A percentile compares a stretch with the other conserved stretches of the same genome.
Evolutionary conservation across 768 basidiomycete species (phyloP).

Genomic region (Rhodocollybia butyracea): DNA sequence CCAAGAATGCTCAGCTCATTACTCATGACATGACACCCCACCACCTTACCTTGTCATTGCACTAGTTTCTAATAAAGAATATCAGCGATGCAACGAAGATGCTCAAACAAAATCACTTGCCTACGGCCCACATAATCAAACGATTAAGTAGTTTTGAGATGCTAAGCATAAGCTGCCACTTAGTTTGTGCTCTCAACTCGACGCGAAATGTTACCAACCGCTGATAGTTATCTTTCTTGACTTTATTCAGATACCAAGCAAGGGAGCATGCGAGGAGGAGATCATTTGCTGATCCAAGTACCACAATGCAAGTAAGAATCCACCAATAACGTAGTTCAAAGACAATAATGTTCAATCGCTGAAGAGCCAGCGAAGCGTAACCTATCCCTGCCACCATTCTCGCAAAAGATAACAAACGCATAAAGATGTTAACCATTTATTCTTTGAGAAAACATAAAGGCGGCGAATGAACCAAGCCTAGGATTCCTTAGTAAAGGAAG

Average conservation of each 20-base stretch:
- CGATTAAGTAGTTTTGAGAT: not conserved
- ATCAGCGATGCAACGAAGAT: not conserved
- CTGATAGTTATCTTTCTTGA: not conserved
- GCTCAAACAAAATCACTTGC: not conserved
- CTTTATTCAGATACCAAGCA: not conserved
- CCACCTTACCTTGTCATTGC: not conserved
- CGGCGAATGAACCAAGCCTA: not conserved
- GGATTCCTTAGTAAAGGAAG: not conserved
- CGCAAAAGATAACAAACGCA: not conserved
- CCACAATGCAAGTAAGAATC: not conserved
- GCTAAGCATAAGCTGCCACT: not conserved
- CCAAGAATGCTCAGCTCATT: not conserved
- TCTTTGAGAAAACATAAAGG: not conserved
- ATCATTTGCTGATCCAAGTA: not conserved
- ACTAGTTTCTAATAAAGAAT: not conserved
- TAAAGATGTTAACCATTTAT: not conserved
- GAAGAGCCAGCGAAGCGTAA: not conserved
- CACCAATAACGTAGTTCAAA: not conserved
- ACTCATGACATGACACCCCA: no score
- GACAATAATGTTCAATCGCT: not conserved
- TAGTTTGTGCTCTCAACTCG: no score
- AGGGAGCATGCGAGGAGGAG: not conserved
- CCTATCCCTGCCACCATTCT: not conserved
- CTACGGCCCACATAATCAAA: not conserved
- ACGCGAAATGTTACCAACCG: not conserved